Base-by-base conservation (phyloP, 768 basidiomycete genomes). In the Sarcodon aspratus region DNA sequence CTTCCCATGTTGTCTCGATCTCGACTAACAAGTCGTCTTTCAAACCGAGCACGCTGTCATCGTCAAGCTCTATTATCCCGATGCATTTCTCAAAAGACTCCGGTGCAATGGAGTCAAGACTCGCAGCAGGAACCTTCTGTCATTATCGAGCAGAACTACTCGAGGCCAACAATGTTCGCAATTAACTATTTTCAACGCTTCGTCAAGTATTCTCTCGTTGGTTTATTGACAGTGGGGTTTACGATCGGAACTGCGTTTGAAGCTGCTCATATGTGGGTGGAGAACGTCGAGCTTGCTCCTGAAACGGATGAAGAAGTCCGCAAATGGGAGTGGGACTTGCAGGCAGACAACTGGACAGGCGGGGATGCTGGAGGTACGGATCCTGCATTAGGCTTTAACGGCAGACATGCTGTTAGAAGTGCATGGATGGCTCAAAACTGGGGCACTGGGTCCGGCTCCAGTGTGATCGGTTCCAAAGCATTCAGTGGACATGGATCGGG, bases 361-460 rank as follows among this genome's bases (percentile, higher is more conserved):
- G 51, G 66, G 27, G 50, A 51, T 12, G 44, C 36, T 33, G 81
- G 80, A 6, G 86, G 85, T 44, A 88, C 85, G n/a, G 83, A 88
- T 60, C 72, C 80, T 4, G 74, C 66, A n/a, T 65, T 88, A 8
- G 80, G 83, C 2, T 71, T 75, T 58, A 68, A 66, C 55, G 82
- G 72, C 17, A 67, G 82, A 27, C 78, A 82, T 59, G 71, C 74
- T 37, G 63, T 83, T 1, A 78, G 85, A 33, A 72, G 74, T 32
- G 82, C 85, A 10, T 89, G 85, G 84, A 79, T 82, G 65, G 76
- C 78, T 0, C 71, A 76, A 50, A 68, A 82, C 52, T 84, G 84
- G 80, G 79, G 77, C 13, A 66, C 68, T 9, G 75, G 74, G 7
- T 62, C 66, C 15, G 63, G 56, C 36, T 62, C 62, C 5, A 63